A percentile compares a stretch with the other conserved stretches of the same genome.
These are phyloP conservation scores for Tanacetum coccineum DNA, from an alignment of 129 eudicot species.

Conservation along the genomic window DNA sequence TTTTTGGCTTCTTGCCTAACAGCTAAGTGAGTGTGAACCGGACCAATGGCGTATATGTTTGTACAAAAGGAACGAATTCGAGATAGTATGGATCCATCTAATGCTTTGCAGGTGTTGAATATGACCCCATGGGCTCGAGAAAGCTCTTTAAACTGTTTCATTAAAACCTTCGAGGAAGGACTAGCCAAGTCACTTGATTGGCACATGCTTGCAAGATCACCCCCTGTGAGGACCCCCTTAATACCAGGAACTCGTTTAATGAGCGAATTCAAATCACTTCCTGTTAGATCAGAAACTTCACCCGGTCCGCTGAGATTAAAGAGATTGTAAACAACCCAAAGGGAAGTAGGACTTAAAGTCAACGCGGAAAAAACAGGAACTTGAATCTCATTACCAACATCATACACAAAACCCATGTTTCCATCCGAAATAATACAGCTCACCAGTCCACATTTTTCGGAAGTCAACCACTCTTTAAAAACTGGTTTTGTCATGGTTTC, in stretches of 20 bases:
- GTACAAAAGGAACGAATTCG: conserved; percentile 38
- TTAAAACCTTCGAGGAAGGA: conserved; percentile 19
- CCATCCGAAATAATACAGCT: conserved; percentile 60
- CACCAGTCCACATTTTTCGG: conserved; percentile 20
- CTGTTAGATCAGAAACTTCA: conserved; percentile 50
- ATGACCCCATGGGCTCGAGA: conserved; percentile 44
- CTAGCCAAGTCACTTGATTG: conserved; percentile 27
- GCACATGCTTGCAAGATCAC: conserved; percentile 55
- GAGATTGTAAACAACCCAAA: conserved; percentile 53
- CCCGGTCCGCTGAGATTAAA: conserved; percentile 45
- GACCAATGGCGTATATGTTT: conserved; percentile 55
- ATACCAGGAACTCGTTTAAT: conserved; percentile 41
- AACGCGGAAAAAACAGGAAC: conserved; percentile 48
- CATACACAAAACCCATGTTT: conserved; percentile 34
- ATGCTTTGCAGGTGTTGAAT: conserved; percentile 57
- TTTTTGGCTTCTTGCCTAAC: conserved; percentile 16
- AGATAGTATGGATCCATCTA: conserved; percentile 47
- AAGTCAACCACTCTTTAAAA: conserved; percentile 31
- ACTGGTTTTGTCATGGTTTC: conserved; percentile 27
- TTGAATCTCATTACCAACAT: conserved; percentile 42
- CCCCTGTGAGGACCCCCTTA: conserved; percentile 43
- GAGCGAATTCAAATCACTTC: conserved; percentile 34
- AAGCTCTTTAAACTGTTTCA: conserved; percentile 23
- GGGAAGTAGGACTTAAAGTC: conserved; percentile 54
- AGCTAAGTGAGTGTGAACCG: conserved; percentile 48